Evolutionary conservation across 2,329 filamentous ascomycete species (phyloP).

Genomic region (Mollisia scopiformis): DNA sequence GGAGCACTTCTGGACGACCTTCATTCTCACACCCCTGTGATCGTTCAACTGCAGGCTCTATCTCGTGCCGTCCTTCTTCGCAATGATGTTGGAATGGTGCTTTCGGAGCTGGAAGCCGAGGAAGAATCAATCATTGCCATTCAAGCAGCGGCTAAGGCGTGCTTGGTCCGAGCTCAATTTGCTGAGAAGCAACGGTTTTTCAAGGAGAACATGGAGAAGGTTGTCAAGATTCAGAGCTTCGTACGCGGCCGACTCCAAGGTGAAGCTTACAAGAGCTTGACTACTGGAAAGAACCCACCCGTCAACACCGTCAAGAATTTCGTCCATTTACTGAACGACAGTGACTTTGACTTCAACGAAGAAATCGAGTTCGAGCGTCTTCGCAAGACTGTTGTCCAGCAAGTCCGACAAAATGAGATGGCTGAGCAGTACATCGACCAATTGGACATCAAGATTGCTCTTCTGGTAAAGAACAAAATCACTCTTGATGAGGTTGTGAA

Average conservation of each 20-base stretch:
- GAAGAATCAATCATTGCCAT: constrained; percentile 77
- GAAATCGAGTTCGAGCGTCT: constrained; percentile 96
- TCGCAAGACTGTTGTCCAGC: constrained; percentile 94
- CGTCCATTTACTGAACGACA: constrained; percentile 95
- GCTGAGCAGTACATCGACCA: constrained; percentile 98
- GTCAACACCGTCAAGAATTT: constrained; percentile 98
- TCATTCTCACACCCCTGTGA: constrained; percentile 66
- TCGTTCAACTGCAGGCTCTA: constrained; percentile 73
- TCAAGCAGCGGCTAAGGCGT: constrained; percentile 75
- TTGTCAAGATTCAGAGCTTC: constrained; percentile 98
- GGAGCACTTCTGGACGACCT: constrained; percentile 70
- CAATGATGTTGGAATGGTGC: constrained; percentile 70
- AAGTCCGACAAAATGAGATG: constrained; percentile 96
- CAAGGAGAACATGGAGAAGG: constrained; percentile 97
- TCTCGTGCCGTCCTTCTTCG: constrained; percentile 80
- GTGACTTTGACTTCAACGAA: constrained; percentile 98
- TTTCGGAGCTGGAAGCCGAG: constrained; percentile 79
- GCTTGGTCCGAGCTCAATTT: constrained; percentile 74
- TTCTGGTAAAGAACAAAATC: constrained; percentile 99
- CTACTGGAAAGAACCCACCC: constrained; percentile 93
- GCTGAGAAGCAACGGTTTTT: constrained; percentile 87
- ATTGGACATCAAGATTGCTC: constrained; percentile 96
- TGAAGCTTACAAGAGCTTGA: constrained; percentile 96
- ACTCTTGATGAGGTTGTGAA: constrained; percentile 96
- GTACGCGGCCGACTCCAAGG: constrained; percentile 93